Percentiles rank a stretch among this genome's conserved stretches.
phyloP scores from a whole-genome alignment of 805 yeast species.

The Pachysolen tannophilus region DNA sequence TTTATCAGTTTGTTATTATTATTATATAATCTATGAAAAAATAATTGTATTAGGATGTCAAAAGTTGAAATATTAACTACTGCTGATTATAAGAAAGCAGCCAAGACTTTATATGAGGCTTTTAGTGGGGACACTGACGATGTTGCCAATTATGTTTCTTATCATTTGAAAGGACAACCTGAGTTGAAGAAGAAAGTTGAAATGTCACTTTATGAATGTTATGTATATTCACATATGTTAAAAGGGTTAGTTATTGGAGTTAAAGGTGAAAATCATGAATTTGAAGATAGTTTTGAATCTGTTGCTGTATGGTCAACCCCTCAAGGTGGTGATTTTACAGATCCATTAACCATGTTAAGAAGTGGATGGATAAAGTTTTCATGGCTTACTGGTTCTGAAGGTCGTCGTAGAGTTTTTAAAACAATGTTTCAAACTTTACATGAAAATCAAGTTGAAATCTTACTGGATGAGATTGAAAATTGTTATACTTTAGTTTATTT shows the following conservation, averaged over 20 bases:
- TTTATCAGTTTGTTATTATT: no score
- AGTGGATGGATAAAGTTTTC: constrained; percentile 47
- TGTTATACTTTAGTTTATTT: constrained; percentile 26
- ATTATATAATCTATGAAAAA: no score
- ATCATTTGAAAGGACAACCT: constrained; percentile 23
- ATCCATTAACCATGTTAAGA: constrained; percentile 38
- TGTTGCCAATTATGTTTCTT: constrained; percentile 23
- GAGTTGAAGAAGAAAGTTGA: constrained; percentile 24
- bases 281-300: constrained; percentile 34
- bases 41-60: background rate
- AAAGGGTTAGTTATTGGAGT: constrained; percentile 44
- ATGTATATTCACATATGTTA: constrained; percentile 39
- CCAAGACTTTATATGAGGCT: constrained; percentile 23
- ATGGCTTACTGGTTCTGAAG: constrained; percentile 38
- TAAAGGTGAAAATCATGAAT: constrained; percentile 31
- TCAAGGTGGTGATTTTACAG: constrained; percentile 23
- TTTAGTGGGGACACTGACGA: constrained; percentile 25
- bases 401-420: constrained; percentile 39
- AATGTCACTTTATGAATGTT: constrained; percentile 39
- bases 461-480: constrained; percentile 29
- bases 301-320: constrained; percentile 50
- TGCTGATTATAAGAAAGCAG: constrained; percentile 26
- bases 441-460: constrained; percentile 36
- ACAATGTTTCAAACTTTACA: constrained; percentile 45
- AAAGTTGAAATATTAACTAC: constrained; percentile 20